Conservation (phyloP, 495 filamentous ascomycete genomes). For the Penicillium chermesinum region DNA sequence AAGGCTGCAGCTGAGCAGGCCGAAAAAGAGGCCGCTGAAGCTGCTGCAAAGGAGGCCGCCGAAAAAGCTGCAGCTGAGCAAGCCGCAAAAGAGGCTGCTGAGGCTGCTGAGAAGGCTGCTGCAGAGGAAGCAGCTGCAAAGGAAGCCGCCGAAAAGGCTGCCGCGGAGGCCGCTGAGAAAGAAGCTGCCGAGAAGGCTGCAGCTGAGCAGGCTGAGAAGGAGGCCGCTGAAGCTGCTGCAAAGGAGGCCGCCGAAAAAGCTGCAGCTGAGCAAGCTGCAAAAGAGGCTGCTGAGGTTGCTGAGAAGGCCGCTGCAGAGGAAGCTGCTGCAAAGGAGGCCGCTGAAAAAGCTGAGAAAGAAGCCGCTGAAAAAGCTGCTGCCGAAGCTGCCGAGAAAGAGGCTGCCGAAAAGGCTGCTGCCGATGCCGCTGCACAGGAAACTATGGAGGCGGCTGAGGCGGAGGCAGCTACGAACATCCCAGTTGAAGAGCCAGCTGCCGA, state of each 20-base stretch:
- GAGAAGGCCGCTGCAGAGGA: not conserved
- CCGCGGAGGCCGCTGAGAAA: not conserved
- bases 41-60: not conserved
- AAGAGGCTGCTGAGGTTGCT: not conserved
- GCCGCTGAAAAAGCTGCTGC: not conserved
- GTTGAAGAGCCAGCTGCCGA: not conserved
- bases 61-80: not conserved
- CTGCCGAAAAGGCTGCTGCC: not conserved
- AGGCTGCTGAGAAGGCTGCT: not conserved
- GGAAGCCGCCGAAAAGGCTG: not conserved
- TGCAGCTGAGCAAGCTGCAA: constrained; percentile 8
- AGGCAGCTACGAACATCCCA: not conserved
- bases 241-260: not conserved
- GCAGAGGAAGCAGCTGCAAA: not conserved
- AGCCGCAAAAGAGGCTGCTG: not conserved
- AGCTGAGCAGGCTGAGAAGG: not conserved
- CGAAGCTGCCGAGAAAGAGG: not conserved
- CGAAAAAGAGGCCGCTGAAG: not conserved
- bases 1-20: not conserved
- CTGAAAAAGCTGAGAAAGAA: not conserved
- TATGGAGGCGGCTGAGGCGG: not conserved
- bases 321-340: too few species aligned
- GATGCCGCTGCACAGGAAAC: not conserved
- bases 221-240: not conserved
- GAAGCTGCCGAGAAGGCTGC: not conserved